These are phyloP conservation scores for Wickerhamiella pararugosa DNA, from an alignment of 1,139 yeast genomes.

Conservation along the genomic window DNA sequence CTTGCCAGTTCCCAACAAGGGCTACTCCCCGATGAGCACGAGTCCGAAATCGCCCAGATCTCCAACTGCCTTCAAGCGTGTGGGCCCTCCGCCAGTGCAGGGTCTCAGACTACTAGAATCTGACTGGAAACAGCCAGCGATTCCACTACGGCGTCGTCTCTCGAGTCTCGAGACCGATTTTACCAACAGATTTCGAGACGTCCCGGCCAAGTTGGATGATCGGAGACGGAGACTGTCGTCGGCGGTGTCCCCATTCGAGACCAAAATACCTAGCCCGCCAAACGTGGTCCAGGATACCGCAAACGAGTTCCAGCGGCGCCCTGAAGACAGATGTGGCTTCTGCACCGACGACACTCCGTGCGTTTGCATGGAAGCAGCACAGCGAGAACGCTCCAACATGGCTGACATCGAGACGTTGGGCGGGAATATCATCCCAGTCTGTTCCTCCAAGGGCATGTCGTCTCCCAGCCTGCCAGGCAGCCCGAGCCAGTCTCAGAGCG, in stretches of 20 bases:
- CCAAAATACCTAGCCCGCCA: background rate
- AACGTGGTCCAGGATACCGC: background rate
- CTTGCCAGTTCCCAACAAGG: slow-evolving; percentile 21
- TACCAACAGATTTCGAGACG: slow-evolving; percentile 12
- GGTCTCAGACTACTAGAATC: slow-evolving; percentile 14
- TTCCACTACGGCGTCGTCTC: slow-evolving; percentile 15
- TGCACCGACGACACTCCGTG: slow-evolving; percentile 89
- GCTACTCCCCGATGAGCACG: background rate
- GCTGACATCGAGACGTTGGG: slow-evolving; percentile 16
- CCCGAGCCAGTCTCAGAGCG: background rate
- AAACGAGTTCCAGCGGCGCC: slow-evolving; percentile 1
- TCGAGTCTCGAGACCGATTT: slow-evolving; percentile 15
- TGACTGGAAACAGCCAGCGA: slow-evolving; percentile 16
- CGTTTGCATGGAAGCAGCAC: slow-evolving; percentile 62
- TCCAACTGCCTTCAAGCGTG: background rate
- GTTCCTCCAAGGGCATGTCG: slow-evolving; percentile 6
- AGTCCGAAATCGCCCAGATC: background rate
- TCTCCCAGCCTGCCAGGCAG: slow-evolving; percentile 8
- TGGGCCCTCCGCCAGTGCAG: slow-evolving; percentile 5
- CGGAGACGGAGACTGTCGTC: slow-evolving; percentile 1
- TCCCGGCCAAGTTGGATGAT: background rate
- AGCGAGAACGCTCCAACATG: slow-evolving; percentile 15
- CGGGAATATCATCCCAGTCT: background rate
- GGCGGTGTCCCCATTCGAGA: background rate
- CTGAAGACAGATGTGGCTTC: slow-evolving; percentile 70